These are phyloP conservation scores for Buddleja alternifolia DNA, from an alignment of 257 asterid genomes.

Conservation along the genomic window DNA sequence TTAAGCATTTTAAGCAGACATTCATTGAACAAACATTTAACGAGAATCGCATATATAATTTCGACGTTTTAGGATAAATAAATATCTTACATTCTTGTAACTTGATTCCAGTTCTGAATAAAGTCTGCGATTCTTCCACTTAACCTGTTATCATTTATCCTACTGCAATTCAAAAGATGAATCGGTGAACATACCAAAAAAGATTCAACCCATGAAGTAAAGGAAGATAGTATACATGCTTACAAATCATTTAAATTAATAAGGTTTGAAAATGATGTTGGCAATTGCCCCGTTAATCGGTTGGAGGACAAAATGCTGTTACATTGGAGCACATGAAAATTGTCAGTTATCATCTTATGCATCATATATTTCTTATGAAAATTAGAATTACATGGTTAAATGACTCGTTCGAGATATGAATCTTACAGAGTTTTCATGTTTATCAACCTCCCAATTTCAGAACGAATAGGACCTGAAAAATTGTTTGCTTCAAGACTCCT, in stretches of 20 bases:
- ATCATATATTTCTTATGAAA: slow-evolving; percentile 21
- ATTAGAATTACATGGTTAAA: background rate
- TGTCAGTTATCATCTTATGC: slow-evolving; percentile 17
- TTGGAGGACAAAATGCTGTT: slow-evolving; percentile 81
- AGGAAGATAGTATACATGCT: slow-evolving; percentile 33
- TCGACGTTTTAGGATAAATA: no score
- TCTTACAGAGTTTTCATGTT: slow-evolving; percentile 69
- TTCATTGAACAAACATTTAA: slow-evolving; percentile 19
- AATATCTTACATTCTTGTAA: slow-evolving; percentile 57
- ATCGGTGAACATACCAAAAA: slow-evolving; percentile 27
- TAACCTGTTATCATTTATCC: slow-evolving; percentile 73
- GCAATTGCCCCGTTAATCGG: slow-evolving; percentile 62
- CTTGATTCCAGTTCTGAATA: slow-evolving; percentile 73
- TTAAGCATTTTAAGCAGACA: slow-evolving; percentile 23
- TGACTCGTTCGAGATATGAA: slow-evolving; percentile 17
- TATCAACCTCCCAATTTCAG: slow-evolving; percentile 64
- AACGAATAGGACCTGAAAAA: slow-evolving; percentile 72
- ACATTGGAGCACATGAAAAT: slow-evolving; percentile 17
- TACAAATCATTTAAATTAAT: slow-evolving; percentile 66
- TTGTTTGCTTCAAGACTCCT: slow-evolving; percentile 82
- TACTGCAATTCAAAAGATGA: slow-evolving; percentile 45
- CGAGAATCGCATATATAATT: no score
- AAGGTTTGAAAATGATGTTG: slow-evolving; percentile 58
- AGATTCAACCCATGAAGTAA: background rate
- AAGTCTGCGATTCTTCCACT: slow-evolving; percentile 69